Conservation (phyloP, 345 rosid genomes). For the Litchi chinensis region DNA sequence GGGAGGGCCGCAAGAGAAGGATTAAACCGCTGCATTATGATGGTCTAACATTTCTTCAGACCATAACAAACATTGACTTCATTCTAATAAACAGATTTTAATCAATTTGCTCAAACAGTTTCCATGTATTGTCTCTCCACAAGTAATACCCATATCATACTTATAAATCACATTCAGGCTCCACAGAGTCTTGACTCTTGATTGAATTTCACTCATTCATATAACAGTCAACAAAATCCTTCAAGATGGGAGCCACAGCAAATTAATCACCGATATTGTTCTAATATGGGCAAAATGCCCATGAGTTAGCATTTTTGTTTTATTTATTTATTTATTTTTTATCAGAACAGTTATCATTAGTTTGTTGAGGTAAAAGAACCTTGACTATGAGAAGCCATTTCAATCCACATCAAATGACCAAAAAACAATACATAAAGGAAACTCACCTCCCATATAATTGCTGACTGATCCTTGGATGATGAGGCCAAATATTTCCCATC, state of each 20-base stretch:
- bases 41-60: neutral
- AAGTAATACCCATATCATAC: neutral
- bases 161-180: neutral
- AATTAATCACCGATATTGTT: neutral
- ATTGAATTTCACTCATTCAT: neutral
- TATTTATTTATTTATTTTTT: too few species aligned
- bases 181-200: neutral
- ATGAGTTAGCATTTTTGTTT: neutral
- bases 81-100: neutral
- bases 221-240: neutral
- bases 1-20: neutral
- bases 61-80: neutral
- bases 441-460: conserved; percentile 73
- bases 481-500: conserved; percentile 74
- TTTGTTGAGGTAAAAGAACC: neutral
- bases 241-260: neutral
- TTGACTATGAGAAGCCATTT: neutral
- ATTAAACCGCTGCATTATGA: neutral
- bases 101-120: neutral
- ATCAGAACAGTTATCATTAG: neutral
- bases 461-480: conserved; percentile 60
- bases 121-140: neutral
- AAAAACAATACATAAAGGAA: neutral
- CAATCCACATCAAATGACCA: neutral
- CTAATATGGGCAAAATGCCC: neutral